Conservation (phyloP, 371 early-diverging fungal species). For the Racocetra persica region DNA sequence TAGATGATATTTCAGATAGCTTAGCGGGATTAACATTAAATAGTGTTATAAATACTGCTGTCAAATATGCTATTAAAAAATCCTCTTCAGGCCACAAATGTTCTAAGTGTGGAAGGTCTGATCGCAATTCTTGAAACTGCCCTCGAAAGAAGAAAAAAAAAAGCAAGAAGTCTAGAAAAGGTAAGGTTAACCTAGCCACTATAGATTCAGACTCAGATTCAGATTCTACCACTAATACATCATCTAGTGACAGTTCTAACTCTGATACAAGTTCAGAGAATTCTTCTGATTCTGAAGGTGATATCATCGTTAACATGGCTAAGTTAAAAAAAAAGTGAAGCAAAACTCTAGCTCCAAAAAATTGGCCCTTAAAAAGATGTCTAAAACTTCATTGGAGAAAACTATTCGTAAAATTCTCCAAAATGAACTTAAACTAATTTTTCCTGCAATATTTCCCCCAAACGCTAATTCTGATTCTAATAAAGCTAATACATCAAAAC, state of each 20-base stretch:
- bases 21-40: background rate
- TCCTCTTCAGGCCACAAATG: background rate
- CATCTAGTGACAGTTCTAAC: constrained; percentile 10
- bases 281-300: constrained; percentile 9
- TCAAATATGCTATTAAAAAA: background rate
- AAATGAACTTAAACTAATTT: background rate
- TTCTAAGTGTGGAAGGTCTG: background rate
- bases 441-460: background rate
- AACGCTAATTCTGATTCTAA: too few species aligned
- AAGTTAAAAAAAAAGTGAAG: background rate
- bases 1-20: constrained; percentile 18
- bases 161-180: constrained; percentile 23
- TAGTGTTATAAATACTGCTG: background rate
- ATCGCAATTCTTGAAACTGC: background rate
- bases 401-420: too few species aligned
- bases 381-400: background rate
- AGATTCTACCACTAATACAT: constrained; percentile 6
- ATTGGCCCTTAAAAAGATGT: background rate
- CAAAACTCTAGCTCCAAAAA: background rate
- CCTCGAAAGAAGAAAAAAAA: background rate
- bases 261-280: constrained; percentile 16
- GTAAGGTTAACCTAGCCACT: constrained; percentile 29
- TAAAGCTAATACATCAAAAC: background rate
- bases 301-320: background rate
- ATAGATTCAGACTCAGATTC: constrained; percentile 21